Base-by-base conservation (phyloP, 768 basidiomycete genomes). In the Hebeloma cylindrosporum region DNA sequence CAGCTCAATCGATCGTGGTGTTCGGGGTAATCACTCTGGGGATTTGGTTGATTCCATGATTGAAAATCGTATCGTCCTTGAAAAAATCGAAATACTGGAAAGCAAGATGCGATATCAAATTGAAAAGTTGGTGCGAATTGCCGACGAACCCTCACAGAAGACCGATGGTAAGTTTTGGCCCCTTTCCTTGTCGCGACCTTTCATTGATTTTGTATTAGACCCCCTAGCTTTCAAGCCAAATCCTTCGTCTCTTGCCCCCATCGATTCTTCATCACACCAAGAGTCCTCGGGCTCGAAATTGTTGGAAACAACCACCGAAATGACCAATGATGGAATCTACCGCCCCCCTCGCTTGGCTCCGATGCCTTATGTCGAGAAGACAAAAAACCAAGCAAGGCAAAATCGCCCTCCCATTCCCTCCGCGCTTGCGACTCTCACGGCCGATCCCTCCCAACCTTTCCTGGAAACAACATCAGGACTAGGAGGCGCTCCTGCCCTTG, bases 211-310 rank as follows among this genome's bases (percentile, higher is more conserved):
- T 46, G 10, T 29, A 38, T 11, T 61, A 95, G 95, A 97, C 62
- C 93, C 91, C 2, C 73, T 99, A 22, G 85, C 87, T 2, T 99
- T 95, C 77, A 80, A 85, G 32, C 93, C 95, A 3, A 96, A 97
- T 58, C 91, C 91, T 9, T 69, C 80, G 46, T 85, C 85, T 30
- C 72, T 97, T 29, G 59, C 82, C 48, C 69, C 70, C 45, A 65
- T 70, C 31, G 67, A 68, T 42, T 61, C 65, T 2, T 63, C 66
- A 16, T 61, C 62, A 18, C 61, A 56, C 21, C 57, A 68, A n/a
- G 70, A 69, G 3, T 62, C 62, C 13, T 63, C 67, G 26, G 62
- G 56, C 7, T 50, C 60, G 6, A 59, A 54, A 18, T 54, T 52
- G 22, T 47, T 43, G 40, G 58, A 13, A 14, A 47, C 4, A 45